Evolutionary conservation across 1,139 yeast species (phyloP), one percentile per base, ranked within the genome.

Genomic region (Pichia sp.): DNA sequence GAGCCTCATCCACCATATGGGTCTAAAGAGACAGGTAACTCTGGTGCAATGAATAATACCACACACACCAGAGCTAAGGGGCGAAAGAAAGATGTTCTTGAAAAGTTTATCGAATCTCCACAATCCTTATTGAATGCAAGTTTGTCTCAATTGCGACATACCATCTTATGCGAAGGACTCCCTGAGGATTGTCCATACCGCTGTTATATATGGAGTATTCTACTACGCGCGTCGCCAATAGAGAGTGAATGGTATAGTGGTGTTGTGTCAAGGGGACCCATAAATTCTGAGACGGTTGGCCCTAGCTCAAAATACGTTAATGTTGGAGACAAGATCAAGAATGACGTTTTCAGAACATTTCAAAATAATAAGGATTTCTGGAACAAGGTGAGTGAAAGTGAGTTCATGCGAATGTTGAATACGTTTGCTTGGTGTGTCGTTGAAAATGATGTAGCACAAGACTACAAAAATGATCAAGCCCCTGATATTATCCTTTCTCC

Each of bases 271-370:
- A 59, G 64, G 25, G 86, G 87, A 0, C 75, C 83, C 3, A n/a
- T 29, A 6, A 30, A 29, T 9, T 15, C 32, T 9, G 31, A 30
- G 5, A n/a, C n/a, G n/a, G 24, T 35, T 7, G 38, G 38, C 5
- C 6, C 18, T 6, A 27, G 21, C 11, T 32, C 38, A 1, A 56
- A n/a, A n/a, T n/a, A n/a, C n/a, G n/a, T n/a, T n/a, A 63, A 30
- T 19, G 66, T 77, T 5, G 75, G 77, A 43, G 68, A 72, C 34
- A 87, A 87, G 58, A 87, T 87, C 45, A 71, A 79, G 42, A 84
- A 87, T 56, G 96, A 87, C 53, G 84, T 95, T 1, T 86, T 86
- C 51, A 63, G 96, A 37, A 87, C 96, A 0, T 67, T 87, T 47
- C 81, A 83, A 59, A 79, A 86, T 33, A 95, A 87, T 55, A 63